Percentiles rank a stretch among this genome's conserved stretches.
phyloP scores from a whole-genome alignment of 176 grass and related monocot species.

The Lolium rigidum region DNA sequence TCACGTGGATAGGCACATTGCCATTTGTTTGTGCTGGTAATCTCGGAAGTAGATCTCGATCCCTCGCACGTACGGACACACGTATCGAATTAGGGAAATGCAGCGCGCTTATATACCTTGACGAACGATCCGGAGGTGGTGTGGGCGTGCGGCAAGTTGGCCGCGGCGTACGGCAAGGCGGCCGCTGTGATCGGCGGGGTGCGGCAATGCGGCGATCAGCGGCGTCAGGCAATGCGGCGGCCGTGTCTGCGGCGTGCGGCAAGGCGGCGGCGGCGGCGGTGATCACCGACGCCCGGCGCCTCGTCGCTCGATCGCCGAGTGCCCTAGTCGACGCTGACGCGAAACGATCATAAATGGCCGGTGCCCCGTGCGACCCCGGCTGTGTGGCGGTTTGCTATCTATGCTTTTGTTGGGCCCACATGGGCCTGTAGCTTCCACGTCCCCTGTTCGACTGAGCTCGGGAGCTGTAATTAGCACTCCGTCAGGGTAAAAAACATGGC shows the following conservation, averaged over 20 bases:
- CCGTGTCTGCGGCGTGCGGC: neutral
- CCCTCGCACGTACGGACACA: neutral
- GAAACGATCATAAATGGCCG: neutral
- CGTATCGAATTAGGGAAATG: neutral
- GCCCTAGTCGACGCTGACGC: neutral
- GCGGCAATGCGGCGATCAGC: too few species aligned
- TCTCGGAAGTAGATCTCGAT: neutral
- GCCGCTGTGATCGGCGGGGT: too few species aligned
- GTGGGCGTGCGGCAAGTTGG: neutral
- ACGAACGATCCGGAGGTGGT: neutral
- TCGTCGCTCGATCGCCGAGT: neutral
- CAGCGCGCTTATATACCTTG: neutral
- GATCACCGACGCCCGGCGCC: neutral
- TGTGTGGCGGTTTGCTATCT: conserved; percentile 1
- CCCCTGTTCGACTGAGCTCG: too few species aligned
- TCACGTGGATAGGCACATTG: neutral
- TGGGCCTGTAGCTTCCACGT: neutral
- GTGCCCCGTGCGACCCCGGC: neutral
- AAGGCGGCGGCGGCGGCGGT: neutral
- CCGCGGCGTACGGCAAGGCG: neutral
- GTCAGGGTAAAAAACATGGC: neutral
- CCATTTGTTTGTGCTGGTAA: neutral
- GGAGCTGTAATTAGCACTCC: neutral
- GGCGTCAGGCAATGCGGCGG: too few species aligned
- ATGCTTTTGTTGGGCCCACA: neutral